A percentile compares a stretch with the other conserved stretches of the same genome.
phyloP scores from a whole-genome alignment of 208 protist species.

The Endotrypanum monterogeii region DNA sequence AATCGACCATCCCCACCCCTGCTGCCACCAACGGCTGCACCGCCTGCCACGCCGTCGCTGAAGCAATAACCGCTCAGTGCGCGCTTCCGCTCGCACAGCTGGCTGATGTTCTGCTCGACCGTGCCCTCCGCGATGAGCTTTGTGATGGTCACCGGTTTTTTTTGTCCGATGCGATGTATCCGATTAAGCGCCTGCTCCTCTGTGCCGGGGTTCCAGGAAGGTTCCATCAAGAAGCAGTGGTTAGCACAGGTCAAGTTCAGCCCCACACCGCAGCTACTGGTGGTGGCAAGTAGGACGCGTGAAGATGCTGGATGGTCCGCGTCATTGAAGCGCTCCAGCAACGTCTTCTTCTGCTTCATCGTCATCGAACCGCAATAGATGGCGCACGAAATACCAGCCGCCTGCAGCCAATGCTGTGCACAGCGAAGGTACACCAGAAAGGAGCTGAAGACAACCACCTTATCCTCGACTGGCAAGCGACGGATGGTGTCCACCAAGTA shows the following conservation, averaged over 20 bases:
- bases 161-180: constrained; percentile 92
- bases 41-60: constrained; percentile 5
- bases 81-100: constrained; percentile 93
- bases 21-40: constrained; percentile 1
- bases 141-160: constrained; percentile 91
- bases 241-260: constrained; percentile 94
- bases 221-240: constrained; percentile 92
- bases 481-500: constrained; percentile 45
- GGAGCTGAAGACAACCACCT: constrained; percentile 94
- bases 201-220: constrained; percentile 90
- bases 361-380: constrained; percentile 56
- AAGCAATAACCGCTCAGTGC: constrained; percentile 69
- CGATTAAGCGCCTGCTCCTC: constrained; percentile 93
- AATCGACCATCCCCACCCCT: constrained; percentile 32
- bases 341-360: constrained; percentile 55
- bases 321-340: constrained; percentile 48
- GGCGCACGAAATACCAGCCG: constrained; percentile 37
- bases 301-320: constrained; percentile 13
- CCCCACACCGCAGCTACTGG: constrained; percentile 91
- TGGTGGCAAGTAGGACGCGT: constrained; percentile 87
- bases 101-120: constrained; percentile 96
- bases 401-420: constrained; percentile 69
- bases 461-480: constrained; percentile 50
- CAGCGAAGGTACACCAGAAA: constrained; percentile 94
- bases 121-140: constrained; percentile 94